Conservation (phyloP, 441 rosid species). For the Melastoma candidum region DNA sequence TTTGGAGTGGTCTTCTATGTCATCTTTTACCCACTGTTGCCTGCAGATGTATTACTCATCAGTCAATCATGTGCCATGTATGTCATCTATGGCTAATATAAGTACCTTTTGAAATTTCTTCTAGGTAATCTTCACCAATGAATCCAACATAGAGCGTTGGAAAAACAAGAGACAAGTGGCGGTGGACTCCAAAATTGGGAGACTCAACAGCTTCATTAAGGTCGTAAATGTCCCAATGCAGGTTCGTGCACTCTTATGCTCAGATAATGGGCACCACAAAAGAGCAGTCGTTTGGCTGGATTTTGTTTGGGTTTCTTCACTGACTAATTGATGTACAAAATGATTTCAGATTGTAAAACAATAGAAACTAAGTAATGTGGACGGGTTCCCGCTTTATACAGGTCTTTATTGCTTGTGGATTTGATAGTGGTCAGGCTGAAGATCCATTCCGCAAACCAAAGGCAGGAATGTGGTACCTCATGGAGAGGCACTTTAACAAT, state of each 20-base stretch:
- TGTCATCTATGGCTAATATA: too few species aligned
- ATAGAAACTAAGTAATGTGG: neutral
- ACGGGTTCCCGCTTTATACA: conserved; percentile 16
- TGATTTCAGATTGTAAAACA: too few species aligned
- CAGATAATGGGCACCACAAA: conserved; percentile 1
- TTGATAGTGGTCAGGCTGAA: conserved; percentile 30
- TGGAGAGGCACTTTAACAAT: conserved; percentile 80
- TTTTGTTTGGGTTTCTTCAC: too few species aligned
- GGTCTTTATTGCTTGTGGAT: conserved; percentile 87
- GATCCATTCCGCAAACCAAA: conserved; percentile 84
- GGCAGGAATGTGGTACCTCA: conserved; percentile 82
- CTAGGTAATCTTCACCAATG: conserved; percentile 91
- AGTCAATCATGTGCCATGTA: too few species aligned
- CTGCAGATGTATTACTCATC: too few species aligned
- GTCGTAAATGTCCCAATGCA: conserved; percentile 74
- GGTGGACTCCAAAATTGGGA: conserved; percentile 83
- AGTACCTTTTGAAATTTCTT: too few species aligned
- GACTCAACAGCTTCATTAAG: conserved; percentile 67
- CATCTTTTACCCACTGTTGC: too few species aligned
- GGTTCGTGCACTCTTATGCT: conserved; percentile 28
- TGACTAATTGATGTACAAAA: too few species aligned
- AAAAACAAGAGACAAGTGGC: conserved; percentile 87
- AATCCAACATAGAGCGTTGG: conserved; percentile 95
- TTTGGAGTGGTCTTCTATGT: too few species aligned
- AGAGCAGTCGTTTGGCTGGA: too few species aligned